Evolutionary conservation across 768 basidiomycete genomes (phyloP).

Genomic region (Crassisporium funariophilum): DNA sequence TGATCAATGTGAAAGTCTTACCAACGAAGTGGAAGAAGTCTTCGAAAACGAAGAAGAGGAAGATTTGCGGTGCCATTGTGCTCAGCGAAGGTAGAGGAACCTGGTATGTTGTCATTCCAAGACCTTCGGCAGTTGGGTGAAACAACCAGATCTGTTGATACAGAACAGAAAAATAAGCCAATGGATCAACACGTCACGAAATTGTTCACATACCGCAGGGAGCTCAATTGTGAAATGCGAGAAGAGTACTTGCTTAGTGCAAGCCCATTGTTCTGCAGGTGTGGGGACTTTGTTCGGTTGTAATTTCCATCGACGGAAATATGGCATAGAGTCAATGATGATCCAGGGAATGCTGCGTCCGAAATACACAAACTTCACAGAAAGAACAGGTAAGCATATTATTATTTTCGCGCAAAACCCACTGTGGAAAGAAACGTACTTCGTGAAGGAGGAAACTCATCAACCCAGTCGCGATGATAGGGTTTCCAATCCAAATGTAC

Average conservation of each 20-base stretch:
- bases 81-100: constrained; percentile 84
- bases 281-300: constrained; percentile 87
- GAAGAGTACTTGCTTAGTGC: constrained; percentile 91
- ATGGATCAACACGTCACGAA: background rate
- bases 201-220: constrained; percentile 67
- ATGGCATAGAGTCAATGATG: constrained; percentile 91
- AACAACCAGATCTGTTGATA: constrained; percentile 77
- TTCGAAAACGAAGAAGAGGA: constrained; percentile 93
- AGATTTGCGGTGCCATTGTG: constrained; percentile 74
- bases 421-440: constrained; percentile 47
- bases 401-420: background rate
- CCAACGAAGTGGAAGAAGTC: constrained; percentile 93
- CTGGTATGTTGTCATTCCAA: constrained; percentile 92
- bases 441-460: constrained; percentile 94
- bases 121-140: constrained; percentile 83
- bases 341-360: constrained; percentile 95
- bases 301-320: constrained; percentile 92
- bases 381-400: background rate
- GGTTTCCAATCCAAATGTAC: constrained; percentile 88
- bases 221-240: constrained; percentile 96
- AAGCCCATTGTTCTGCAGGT: constrained; percentile 86
- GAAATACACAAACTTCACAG: constrained; percentile 81
- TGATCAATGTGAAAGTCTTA: no score
- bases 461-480: constrained; percentile 89
- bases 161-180: background rate